Percentiles rank a stretch among this genome's conserved stretches.
phyloP scores from a whole-genome alignment of 169 alveolate species.

The Eimeria tenella region DNA sequence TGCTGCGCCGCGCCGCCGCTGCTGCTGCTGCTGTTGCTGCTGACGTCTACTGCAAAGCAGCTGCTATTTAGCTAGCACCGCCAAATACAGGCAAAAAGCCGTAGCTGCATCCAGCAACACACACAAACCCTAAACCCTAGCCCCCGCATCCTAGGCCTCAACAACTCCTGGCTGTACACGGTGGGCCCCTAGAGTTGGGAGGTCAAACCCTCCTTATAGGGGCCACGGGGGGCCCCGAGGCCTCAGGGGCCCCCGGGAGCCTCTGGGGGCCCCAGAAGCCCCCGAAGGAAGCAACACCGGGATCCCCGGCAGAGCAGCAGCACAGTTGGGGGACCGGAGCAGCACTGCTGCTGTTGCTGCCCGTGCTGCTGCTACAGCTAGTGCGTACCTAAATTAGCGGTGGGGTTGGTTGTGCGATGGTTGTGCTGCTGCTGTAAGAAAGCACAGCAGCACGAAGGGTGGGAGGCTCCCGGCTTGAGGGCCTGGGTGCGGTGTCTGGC shows the following conservation, averaged over 20 bases:
- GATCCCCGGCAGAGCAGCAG: neutral
- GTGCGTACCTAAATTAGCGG: no score
- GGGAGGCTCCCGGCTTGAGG: neutral
- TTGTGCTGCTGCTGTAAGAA: no score
- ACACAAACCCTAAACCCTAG: neutral
- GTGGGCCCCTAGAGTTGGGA: no score
- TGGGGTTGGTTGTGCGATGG: no score
- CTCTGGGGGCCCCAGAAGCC: no score
- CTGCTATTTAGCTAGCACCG: neutral
- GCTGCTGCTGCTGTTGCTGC: neutral
- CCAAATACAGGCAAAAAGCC: neutral
- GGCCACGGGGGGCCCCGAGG: neutral
- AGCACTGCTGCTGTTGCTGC: neutral
- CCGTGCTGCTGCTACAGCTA: neutral
- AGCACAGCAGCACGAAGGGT: no score
- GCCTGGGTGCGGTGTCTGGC: neutral
- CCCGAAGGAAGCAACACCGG: no score
- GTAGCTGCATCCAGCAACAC: neutral
- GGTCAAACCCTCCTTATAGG: no score
- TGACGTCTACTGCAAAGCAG: neutral
- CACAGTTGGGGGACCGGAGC: neutral
- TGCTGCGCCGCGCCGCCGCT: neutral
- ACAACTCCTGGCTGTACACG: no score
- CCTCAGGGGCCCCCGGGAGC: neutral
- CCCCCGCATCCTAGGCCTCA: neutral